A percentile compares a stretch with the other conserved stretches of the same genome.
Evolutionary conservation across 1,139 yeast genomes (phyloP).

Genomic region (Lodderomyces jiufengensis): DNA sequence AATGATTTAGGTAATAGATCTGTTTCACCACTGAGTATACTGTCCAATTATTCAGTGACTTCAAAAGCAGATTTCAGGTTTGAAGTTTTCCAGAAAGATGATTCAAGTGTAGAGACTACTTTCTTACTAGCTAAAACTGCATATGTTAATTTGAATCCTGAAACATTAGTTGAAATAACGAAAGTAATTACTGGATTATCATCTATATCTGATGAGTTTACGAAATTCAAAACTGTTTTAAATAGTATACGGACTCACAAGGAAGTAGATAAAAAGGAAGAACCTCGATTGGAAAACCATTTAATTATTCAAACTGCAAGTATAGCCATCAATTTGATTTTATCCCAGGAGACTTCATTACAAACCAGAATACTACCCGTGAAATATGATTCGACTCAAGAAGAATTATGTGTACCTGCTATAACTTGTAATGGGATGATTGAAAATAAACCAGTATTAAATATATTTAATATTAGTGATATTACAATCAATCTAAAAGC

Average conservation of each 20-base stretch:
- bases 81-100: constrained; percentile 38
- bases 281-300: constrained; percentile 9
- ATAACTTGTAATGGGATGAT: constrained; percentile 18
- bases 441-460: constrained; percentile 9
- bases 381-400: constrained; percentile 29
- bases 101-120: constrained; percentile 32
- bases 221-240: constrained; percentile 11
- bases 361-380: constrained; percentile 33
- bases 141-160: constrained; percentile 27
- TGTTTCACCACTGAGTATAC: constrained; percentile 9
- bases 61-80: constrained; percentile 49
- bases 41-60: constrained; percentile 8
- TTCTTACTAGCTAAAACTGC: constrained; percentile 45
- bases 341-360: constrained; percentile 14
- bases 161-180: constrained; percentile 12
- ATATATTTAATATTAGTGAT: constrained; percentile 20
- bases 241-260: constrained; percentile 9
- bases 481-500: constrained; percentile 18
- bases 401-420: constrained; percentile 29
- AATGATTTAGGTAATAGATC: constrained; percentile 3
- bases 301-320: constrained; percentile 35
- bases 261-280: neutral
- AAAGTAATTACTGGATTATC: constrained; percentile 13
- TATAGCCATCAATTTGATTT: constrained; percentile 15
- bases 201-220: constrained; percentile 10